Conservation (phyloP, 305 asterid genomes). For the Rubia tinctorum region DNA sequence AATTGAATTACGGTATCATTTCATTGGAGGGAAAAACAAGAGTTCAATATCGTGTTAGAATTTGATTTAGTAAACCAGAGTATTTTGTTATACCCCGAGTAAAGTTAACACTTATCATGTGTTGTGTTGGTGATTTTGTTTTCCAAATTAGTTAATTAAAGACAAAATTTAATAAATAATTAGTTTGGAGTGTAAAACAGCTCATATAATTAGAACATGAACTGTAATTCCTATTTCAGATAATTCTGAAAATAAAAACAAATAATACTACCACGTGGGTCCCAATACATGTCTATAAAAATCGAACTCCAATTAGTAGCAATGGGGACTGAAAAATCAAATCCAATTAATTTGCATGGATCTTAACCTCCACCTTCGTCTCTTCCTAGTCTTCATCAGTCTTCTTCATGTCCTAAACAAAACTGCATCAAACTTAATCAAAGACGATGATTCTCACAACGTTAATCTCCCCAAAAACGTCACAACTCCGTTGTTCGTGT, state of each 20-base stretch:
- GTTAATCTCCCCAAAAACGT: neutral
- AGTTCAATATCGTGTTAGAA: too few relatives aligned
- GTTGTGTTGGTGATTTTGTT: too few relatives aligned
- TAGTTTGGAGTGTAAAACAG: neutral
- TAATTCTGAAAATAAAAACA: neutral
- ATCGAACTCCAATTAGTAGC: neutral
- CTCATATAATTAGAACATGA: too few relatives aligned
- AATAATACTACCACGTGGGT: neutral
- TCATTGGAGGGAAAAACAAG: too few relatives aligned
- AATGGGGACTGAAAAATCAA: neutral
- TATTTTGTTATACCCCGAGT: too few relatives aligned
- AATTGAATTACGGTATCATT: too few relatives aligned
- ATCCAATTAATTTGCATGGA: neutral
- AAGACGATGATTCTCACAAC: neutral
- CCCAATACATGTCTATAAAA: neutral
- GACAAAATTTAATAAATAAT: too few relatives aligned
- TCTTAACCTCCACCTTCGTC: neutral
- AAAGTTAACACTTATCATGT: too few relatives aligned
- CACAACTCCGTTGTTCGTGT: conserved; percentile 33
- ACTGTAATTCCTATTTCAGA: neutral
- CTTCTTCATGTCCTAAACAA: neutral
- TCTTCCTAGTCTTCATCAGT: neutral
- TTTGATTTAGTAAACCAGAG: too few relatives aligned
- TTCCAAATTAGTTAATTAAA: too few relatives aligned
- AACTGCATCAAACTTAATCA: neutral